Conservation (phyloP, 2,329 filamentous ascomycete genomes). For the Samsoniella hepiali region DNA sequence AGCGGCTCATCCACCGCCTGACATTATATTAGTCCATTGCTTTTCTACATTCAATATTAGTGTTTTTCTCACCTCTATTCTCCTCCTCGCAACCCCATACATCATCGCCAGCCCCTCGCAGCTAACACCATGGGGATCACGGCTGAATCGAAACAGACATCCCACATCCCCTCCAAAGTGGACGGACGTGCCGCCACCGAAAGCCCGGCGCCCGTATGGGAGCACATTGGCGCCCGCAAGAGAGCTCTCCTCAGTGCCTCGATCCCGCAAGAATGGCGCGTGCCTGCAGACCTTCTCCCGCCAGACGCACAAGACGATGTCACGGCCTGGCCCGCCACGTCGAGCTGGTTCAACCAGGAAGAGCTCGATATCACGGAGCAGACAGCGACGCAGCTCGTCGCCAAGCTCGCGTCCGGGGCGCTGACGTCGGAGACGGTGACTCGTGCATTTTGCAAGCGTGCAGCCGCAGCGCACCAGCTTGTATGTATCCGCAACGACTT, state of each 20-base stretch:
- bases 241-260: conserved; percentile 41
- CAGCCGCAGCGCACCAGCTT: conserved; percentile 55
- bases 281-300: conserved; percentile 52
- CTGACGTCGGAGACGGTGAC: conserved; percentile 40
- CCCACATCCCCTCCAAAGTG: background rate
- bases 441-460: conserved; percentile 53
- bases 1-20: background rate
- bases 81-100: background rate
- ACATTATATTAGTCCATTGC: background rate
- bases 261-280: conserved; percentile 57
- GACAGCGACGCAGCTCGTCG: conserved; percentile 39
- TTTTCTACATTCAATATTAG: background rate
- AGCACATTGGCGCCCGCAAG: conserved; percentile 42
- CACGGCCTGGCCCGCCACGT: conserved; percentile 51
- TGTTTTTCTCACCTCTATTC: background rate
- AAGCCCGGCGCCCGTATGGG: conserved; percentile 32
- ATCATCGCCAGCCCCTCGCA: background rate
- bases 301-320: conserved; percentile 53
- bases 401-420: conserved; percentile 34
- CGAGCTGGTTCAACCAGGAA: conserved; percentile 54
- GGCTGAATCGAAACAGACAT: background rate
- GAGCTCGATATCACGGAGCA: conserved; percentile 48
- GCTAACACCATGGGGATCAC: conserved; percentile 4
- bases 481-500: conserved; percentile 43
- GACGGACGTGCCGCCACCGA: background rate